Percentiles rank a stretch among this genome's conserved stretches.
These are phyloP conservation scores for Erythrobasidium hasegawianum DNA, from an alignment of 1,284 basidiomycete genomes.

Conservation along the genomic window DNA sequence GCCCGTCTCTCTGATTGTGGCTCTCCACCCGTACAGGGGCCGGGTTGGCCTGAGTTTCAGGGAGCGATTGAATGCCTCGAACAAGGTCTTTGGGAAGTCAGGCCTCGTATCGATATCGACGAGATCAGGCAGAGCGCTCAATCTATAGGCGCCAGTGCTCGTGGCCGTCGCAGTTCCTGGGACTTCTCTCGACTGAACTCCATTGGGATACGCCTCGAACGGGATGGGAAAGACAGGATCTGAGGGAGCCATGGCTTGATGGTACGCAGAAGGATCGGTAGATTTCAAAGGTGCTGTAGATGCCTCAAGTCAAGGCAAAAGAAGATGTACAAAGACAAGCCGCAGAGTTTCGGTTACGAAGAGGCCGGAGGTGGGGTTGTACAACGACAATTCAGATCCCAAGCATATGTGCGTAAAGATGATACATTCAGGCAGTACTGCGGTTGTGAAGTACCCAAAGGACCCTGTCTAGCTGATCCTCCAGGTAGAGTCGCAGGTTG, in stretches of 20 bases:
- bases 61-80: conserved; percentile 42
- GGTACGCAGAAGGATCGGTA: background rate
- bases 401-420: too few species aligned
- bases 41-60: conserved; percentile 29
- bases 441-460: background rate
- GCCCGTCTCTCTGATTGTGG: conserved; percentile 35
- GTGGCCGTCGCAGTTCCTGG: conserved; percentile 24
- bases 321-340: background rate
- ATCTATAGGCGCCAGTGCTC: conserved; percentile 14
- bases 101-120: conserved; percentile 31
- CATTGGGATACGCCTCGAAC: background rate
- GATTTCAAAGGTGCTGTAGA: background rate
- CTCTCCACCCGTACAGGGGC: conserved; percentile 38
- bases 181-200: conserved; percentile 22
- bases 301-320: background rate
- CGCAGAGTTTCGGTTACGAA: background rate
- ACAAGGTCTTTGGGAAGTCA: conserved; percentile 37
- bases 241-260: conserved; percentile 18
- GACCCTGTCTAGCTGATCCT: background rate
- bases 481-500: background rate
- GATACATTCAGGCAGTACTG: too few species aligned
- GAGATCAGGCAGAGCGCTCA: conserved; percentile 34
- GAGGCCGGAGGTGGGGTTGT: too few species aligned
- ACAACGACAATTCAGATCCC: too few species aligned
- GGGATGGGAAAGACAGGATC: conserved; percentile 31